Percentiles rank a stretch among this genome's conserved stretches.
Conservation (phyloP, 1,284 basidiomycete genomes). For the Tilletia walkeri region DNA sequence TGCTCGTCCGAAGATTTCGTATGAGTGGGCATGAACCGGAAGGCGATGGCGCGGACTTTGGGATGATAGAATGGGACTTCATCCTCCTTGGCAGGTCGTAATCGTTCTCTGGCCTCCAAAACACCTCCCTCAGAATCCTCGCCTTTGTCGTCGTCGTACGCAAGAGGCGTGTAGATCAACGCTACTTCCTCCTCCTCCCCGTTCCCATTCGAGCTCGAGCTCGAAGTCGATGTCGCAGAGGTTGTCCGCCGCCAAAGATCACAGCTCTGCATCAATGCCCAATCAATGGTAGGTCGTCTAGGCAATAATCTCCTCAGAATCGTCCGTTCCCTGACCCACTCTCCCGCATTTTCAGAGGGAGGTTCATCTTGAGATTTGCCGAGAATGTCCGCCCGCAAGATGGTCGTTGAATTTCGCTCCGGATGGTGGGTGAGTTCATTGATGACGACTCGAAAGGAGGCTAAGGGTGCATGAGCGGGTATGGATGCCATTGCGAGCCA, state of each 20-base stretch:
- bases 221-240: not conserved
- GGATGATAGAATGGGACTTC: conserved; percentile 53
- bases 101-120: no score
- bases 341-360: not conserved
- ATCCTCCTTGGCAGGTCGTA: not conserved
- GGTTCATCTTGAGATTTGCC: conserved; percentile 12
- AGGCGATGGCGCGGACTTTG: conserved; percentile 44
- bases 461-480: conserved; percentile 30
- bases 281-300: conserved; percentile 1
- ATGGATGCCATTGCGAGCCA: conserved; percentile 4
- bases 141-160: not conserved
- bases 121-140: not conserved
- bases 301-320: not conserved
- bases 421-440: conserved; percentile 43
- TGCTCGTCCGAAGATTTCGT: not conserved
- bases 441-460: conserved; percentile 40
- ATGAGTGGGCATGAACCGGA: conserved; percentile 27
- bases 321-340: not conserved
- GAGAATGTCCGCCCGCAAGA: conserved; percentile 47
- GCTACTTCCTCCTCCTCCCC: conserved; percentile 26
- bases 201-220: not conserved
- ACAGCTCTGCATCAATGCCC: not conserved
- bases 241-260: not conserved
- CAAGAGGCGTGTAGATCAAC: conserved; percentile 33
- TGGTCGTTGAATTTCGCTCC: conserved; percentile 47